A percentile compares a stretch with the other conserved stretches of the same genome.
Evolutionary conservation across 2,329 filamentous ascomycete species (phyloP).

Genomic region (Neonectria coccinea): DNA sequence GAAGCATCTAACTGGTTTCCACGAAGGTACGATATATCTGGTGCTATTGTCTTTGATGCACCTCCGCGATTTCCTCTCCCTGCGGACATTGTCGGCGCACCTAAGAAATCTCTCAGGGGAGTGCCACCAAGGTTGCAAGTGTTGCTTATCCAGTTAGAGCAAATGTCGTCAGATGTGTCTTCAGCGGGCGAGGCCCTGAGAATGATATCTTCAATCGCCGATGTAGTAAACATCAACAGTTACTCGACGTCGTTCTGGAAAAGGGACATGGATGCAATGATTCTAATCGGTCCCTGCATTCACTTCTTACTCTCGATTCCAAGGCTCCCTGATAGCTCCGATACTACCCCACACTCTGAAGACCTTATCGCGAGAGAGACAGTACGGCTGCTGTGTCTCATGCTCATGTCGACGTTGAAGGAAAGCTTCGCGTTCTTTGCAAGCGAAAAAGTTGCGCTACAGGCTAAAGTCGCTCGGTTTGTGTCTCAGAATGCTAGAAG

Average conservation of each 20-base stretch:
- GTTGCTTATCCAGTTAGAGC: not conserved
- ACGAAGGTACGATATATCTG: constrained; percentile 9
- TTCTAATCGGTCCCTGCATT: constrained; percentile 1
- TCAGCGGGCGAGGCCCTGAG: not conserved
- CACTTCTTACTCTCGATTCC: constrained; percentile 8
- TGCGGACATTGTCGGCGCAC: not conserved
- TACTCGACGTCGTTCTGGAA: constrained; percentile 8
- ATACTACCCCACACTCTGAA: not conserved
- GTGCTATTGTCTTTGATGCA: not conserved
- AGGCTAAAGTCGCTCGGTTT: not conserved
- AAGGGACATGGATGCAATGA: not conserved
- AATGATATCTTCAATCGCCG: not conserved
- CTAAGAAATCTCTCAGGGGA: not conserved
- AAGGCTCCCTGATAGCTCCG: not conserved
- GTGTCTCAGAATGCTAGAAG: not conserved
- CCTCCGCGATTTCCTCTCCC: constrained; percentile 7
- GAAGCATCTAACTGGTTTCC: not conserved
- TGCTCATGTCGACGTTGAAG: constrained; percentile 4
- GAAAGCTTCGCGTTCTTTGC: not conserved
- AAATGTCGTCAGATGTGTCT: not conserved
- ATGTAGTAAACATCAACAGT: constrained; percentile 7
- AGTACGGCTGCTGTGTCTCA: not conserved
- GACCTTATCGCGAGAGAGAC: constrained; percentile 5
- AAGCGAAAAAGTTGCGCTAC: not conserved
- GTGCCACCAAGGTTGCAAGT: not conserved